Conservation (phyloP, 257 asterid species). For the Gentiana dahurica region DNA sequence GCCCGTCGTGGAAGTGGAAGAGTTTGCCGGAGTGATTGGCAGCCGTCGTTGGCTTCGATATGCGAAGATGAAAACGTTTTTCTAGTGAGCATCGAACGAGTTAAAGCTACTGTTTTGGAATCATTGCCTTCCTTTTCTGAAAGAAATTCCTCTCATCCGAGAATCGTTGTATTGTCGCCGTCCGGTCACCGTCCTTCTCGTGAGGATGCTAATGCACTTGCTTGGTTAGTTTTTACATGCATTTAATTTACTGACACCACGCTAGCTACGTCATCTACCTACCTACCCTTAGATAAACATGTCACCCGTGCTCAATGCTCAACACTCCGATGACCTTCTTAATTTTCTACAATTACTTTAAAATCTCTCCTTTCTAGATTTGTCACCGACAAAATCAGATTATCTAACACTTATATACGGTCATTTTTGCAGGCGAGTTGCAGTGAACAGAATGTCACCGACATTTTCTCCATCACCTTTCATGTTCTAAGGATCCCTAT, state of each 20-base stretch:
- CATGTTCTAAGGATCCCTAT: constrained; percentile 34
- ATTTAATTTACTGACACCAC: too few relatives aligned
- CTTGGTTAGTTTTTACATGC: too few relatives aligned
- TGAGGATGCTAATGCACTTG: constrained; percentile 3
- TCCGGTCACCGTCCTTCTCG: constrained; percentile 14
- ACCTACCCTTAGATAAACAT: too few relatives aligned
- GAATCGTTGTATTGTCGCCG: constrained; percentile 5
- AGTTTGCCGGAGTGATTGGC: constrained; percentile 18
- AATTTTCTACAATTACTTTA: too few relatives aligned
- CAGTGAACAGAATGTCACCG: constrained; percentile 20
- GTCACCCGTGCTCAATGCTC: too few relatives aligned
- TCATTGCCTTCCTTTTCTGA: constrained; percentile 1
- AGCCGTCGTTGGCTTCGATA: constrained; percentile 26
- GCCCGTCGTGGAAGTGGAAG: background rate
- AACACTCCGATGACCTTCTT: too few relatives aligned
- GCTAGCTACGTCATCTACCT: too few relatives aligned
- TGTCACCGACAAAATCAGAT: too few relatives aligned
- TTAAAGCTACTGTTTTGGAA: background rate
- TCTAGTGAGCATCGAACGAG: constrained; percentile 2
- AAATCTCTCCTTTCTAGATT: too few relatives aligned
- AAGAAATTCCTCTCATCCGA: background rate
- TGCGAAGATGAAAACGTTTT: constrained; percentile 22
- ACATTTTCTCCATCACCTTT: constrained; percentile 42
- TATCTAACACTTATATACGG: too few relatives aligned
- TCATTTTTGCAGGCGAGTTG: constrained; percentile 28